Evolutionary conservation across 352 stramenopile species (phyloP).

Genomic region (Thalassiosira sp.): DNA sequence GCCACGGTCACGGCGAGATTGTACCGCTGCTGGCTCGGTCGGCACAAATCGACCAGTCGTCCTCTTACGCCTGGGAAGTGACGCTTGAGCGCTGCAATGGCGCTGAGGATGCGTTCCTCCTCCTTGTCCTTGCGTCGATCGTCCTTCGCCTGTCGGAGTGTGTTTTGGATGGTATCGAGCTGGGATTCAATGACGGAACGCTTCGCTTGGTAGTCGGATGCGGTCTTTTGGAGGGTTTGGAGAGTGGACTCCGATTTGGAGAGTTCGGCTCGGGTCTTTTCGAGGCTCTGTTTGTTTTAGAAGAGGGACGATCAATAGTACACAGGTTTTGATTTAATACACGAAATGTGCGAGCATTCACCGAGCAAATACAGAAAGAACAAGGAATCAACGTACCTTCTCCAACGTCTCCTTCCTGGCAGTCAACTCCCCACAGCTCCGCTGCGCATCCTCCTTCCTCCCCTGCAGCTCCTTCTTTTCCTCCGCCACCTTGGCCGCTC

Average conservation of each 20-base stretch:
- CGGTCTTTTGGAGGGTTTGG: constrained; percentile 47
- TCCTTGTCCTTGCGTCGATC: constrained; percentile 90
- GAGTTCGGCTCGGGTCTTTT: constrained; percentile 67
- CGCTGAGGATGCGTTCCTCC: constrained; percentile 86
- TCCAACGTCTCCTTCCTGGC: constrained; percentile 67
- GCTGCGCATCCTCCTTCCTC: constrained; percentile 56
- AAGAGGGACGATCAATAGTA: too few species aligned
- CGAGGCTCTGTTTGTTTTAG: constrained; percentile 67
- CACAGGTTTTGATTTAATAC: too few species aligned
- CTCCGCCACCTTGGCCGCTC: constrained; percentile 51
- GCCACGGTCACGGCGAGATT: constrained; percentile 96
- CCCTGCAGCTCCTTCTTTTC: constrained; percentile 74
- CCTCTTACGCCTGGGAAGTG: constrained; percentile 90
- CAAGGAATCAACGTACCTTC: constrained; percentile 73
- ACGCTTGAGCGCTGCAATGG: constrained; percentile 77
- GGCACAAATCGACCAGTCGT: constrained; percentile 95
- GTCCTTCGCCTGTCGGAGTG: constrained; percentile 91
- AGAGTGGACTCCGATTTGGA: constrained; percentile 62
- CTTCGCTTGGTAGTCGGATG: constrained; percentile 55
- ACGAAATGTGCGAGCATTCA: too few species aligned
- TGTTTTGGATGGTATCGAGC: constrained; percentile 84
- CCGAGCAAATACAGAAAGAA: too few species aligned
- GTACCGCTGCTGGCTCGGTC: constrained; percentile 94
- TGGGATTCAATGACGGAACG: constrained; percentile 78
- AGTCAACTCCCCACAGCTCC: constrained; percentile 57